These are phyloP conservation scores for Sicyos baderoa DNA, from an alignment of 306 rosid genomes.

Conservation along the genomic window DNA sequence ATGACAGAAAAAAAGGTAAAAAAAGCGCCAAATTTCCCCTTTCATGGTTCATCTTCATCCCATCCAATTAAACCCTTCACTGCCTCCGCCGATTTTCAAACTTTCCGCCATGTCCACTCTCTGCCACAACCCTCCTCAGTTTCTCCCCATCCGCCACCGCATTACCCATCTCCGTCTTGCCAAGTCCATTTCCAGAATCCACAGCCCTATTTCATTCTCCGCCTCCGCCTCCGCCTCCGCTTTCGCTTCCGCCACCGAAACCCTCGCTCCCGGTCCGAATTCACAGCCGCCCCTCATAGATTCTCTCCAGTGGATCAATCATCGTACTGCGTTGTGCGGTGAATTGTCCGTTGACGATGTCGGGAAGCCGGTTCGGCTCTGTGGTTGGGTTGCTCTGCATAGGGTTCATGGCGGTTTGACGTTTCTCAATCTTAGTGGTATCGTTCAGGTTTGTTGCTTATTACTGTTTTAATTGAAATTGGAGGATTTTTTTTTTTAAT, in stretches of 20 bases:
- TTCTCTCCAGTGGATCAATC: conserved; percentile 61
- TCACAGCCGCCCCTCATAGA: conserved; percentile 28
- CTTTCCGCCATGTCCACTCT: conserved; percentile 35
- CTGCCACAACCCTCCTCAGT: conserved; percentile 36
- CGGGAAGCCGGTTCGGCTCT: conserved; percentile 57
- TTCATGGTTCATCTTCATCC: too few relatives aligned
- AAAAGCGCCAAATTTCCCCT: conserved; percentile 8
- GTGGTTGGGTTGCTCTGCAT: conserved; percentile 96
- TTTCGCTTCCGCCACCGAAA: conserved; percentile 26
- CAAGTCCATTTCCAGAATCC: conserved; percentile 17
- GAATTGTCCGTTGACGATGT: conserved; percentile 45
- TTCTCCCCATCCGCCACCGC: conserved; percentile 24
- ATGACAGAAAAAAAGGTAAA: not conserved
- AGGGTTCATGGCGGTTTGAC: conserved; percentile 84
- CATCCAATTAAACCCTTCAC: too few relatives aligned
- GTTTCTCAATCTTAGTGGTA: conserved; percentile 69
- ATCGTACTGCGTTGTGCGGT: conserved; percentile 54
- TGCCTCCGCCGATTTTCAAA: too few relatives aligned
- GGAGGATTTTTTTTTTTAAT: not conserved
- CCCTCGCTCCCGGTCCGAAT: conserved; percentile 29
- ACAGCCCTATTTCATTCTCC: conserved; percentile 9
- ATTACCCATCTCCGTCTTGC: conserved; percentile 28
- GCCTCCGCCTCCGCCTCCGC: conserved; percentile 6
- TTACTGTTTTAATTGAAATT: not conserved
- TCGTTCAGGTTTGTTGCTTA: conserved; percentile 50